Conservation (phyloP, 1,284 basidiomycete species). For the Papiliotrema laurentii region DNA sequence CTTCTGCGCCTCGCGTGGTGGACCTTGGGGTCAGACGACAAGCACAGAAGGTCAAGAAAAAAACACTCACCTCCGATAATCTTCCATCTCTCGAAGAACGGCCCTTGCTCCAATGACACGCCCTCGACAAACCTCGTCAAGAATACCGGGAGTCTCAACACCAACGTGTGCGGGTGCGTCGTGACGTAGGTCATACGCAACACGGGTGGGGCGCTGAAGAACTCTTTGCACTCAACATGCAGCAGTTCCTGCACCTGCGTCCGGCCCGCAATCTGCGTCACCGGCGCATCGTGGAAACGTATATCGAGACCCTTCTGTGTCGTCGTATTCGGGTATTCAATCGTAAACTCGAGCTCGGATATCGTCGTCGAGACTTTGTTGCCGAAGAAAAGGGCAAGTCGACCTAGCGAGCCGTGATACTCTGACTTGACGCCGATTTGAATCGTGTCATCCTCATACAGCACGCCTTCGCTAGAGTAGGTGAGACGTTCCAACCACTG, state of each 20-base stretch:
- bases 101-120: slow-evolving; percentile 70
- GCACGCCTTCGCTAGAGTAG: slow-evolving; percentile 76
- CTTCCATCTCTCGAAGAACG: slow-evolving; percentile 98
- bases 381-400: slow-evolving; percentile 88
- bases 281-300: slow-evolving; percentile 79
- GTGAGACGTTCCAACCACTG: slow-evolving; percentile 81
- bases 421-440: slow-evolving; percentile 96
- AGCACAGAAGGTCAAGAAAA: neutral
- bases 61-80: slow-evolving; percentile 71
- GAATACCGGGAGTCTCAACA: slow-evolving; percentile 78
- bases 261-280: slow-evolving; percentile 69
- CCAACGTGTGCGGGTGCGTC: slow-evolving; percentile 81
- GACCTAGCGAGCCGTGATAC: slow-evolving; percentile 87
- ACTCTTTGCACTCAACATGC: slow-evolving; percentile 87
- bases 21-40: slow-evolving; percentile 31
- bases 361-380: slow-evolving; percentile 88
- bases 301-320: slow-evolving; percentile 59
- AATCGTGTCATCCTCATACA: slow-evolving; percentile 93
- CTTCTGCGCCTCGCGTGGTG: slow-evolving; percentile 83
- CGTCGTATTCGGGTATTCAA: slow-evolving; percentile 68
- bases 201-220: slow-evolving; percentile 70
- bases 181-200: slow-evolving; percentile 85
- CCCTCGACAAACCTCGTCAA: slow-evolving; percentile 91
- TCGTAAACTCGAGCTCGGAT: slow-evolving; percentile 79
- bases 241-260: slow-evolving; percentile 90